Conservation (phyloP, 2,329 filamentous ascomycete genomes). For the Verticillium nubilum region DNA sequence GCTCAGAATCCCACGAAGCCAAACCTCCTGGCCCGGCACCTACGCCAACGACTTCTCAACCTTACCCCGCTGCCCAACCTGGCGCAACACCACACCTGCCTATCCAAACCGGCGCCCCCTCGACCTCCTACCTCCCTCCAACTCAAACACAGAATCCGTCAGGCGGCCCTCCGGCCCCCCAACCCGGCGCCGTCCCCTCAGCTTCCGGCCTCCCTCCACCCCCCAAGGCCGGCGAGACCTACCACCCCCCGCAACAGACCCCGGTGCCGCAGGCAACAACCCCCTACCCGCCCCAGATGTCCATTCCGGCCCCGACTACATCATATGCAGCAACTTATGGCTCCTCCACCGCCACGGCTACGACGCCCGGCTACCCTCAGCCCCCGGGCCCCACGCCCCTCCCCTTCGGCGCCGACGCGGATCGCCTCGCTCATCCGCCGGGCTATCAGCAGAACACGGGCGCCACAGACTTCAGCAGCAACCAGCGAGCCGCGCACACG, state of each 20-base stretch:
- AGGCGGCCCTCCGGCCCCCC: slow-evolving; percentile 45
- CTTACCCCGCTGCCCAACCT: slow-evolving; percentile 39
- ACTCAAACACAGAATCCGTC: slow-evolving; percentile 27
- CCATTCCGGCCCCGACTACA: slow-evolving; percentile 39
- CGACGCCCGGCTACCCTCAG: slow-evolving; percentile 21
- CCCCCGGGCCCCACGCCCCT: slow-evolving; percentile 19
- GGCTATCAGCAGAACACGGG: slow-evolving; percentile 53
- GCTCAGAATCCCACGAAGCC: slow-evolving; percentile 15
- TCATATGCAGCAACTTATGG: slow-evolving; percentile 36
- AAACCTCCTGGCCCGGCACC: not conserved
- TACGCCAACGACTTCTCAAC: slow-evolving; percentile 5
- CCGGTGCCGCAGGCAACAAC: slow-evolving; percentile 23
- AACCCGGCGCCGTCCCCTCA: slow-evolving; percentile 47
- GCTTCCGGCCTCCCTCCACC: slow-evolving; percentile 40
- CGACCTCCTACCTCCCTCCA: slow-evolving; percentile 33
- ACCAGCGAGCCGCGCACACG: slow-evolving; percentile 38
- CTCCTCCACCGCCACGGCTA: slow-evolving; percentile 34
- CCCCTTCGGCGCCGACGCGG: slow-evolving; percentile 15
- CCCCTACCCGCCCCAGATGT: slow-evolving; percentile 43
- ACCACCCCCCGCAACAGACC: slow-evolving; percentile 27
- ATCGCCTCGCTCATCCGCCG: slow-evolving; percentile 38
- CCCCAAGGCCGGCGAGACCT: slow-evolving; percentile 43
- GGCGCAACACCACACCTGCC: slow-evolving; percentile 40
- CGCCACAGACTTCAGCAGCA: slow-evolving; percentile 44
- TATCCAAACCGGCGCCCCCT: slow-evolving; percentile 32